These are phyloP conservation scores for Soucietia sequanensis DNA, from an alignment of 805 yeast species.

Conservation along the genomic window DNA sequence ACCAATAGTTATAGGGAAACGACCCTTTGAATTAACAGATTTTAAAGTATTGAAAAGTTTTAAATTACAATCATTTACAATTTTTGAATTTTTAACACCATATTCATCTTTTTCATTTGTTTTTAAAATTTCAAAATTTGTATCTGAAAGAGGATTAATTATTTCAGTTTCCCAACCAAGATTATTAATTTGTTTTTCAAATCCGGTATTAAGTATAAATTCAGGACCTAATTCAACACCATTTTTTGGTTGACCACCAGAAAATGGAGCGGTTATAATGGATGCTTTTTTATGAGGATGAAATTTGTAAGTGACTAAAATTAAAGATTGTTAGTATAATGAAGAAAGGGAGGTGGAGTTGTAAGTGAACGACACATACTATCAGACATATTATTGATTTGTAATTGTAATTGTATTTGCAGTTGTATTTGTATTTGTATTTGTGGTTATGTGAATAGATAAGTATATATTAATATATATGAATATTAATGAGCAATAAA, in stretches of 20 bases:
- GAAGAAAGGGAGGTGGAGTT: too few relatives aligned
- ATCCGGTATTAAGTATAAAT: slow-evolving; percentile 69
- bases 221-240: slow-evolving; percentile 97
- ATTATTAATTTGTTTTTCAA: slow-evolving; percentile 56
- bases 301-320: slow-evolving; percentile 47
- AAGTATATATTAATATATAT: too few relatives aligned
- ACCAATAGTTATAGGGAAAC: slow-evolving; percentile 82
- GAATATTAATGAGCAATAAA: too few relatives aligned
- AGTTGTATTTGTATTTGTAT: too few relatives aligned
- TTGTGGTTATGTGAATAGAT: too few relatives aligned
- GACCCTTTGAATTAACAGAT: slow-evolving; percentile 42
- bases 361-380: slow-evolving; percentile 1
- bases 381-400: slow-evolving; percentile 4
- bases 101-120: slow-evolving; percentile 41
- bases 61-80: slow-evolving; percentile 73
- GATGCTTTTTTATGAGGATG: slow-evolving; percentile 56
- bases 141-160: slow-evolving; percentile 51
- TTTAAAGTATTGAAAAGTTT: slow-evolving; percentile 61
- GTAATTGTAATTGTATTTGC: too few relatives aligned
- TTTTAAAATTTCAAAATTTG: slow-evolving; percentile 44
- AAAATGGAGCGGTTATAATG: slow-evolving; percentile 87
- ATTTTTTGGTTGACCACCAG: slow-evolving; percentile 91
- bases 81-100: slow-evolving; percentile 70
- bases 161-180: slow-evolving; percentile 71
- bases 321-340: not conserved